Percentiles rank a stretch among this genome's conserved stretches.
Evolutionary conservation across 2,329 filamentous ascomycete species (phyloP).

Genomic region (Fusarium robinianum): DNA sequence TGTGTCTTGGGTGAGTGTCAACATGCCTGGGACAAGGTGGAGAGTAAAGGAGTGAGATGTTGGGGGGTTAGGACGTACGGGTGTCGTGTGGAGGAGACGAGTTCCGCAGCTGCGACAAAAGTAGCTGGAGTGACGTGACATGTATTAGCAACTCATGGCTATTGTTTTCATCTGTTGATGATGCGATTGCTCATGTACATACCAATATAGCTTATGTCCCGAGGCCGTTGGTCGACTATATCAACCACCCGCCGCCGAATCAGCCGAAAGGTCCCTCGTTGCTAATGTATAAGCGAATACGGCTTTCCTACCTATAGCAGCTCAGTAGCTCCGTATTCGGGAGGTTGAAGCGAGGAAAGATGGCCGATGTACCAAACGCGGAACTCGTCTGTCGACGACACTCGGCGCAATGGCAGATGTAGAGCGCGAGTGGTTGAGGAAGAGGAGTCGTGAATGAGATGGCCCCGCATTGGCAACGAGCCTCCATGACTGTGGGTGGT

Average conservation of each 20-base stretch:
- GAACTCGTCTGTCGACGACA: slow-evolving; percentile 69
- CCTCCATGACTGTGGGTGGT: slow-evolving; percentile 52
- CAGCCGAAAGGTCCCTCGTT: slow-evolving; percentile 2
- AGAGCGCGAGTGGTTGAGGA: slow-evolving; percentile 63
- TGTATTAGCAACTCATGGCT: slow-evolving; percentile 12
- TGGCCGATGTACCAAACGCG: slow-evolving; percentile 70
- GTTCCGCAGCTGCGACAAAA: slow-evolving; percentile 71
- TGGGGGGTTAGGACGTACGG: slow-evolving; percentile 46
- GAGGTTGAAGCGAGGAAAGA: slow-evolving; percentile 68
- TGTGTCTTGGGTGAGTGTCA: slow-evolving; percentile 34
- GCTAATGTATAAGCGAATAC: neutral
- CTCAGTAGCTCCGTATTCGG: slow-evolving; percentile 54
- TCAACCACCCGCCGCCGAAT: slow-evolving; percentile 4
- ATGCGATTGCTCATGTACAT: slow-evolving; percentile 31
- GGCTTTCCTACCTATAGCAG: slow-evolving; percentile 52
- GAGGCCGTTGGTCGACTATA: slow-evolving; percentile 59
- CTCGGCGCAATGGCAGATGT: slow-evolving; percentile 72
- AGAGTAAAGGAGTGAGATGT: neutral
- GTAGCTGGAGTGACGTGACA: slow-evolving; percentile 52
- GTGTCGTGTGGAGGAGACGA: slow-evolving; percentile 64
- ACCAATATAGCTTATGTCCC: slow-evolving; percentile 64
- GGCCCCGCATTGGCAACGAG: slow-evolving; percentile 66
- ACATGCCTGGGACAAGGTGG: neutral
- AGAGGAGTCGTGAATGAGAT: slow-evolving; percentile 66
- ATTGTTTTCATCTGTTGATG: no score